Percentiles rank a stretch among this genome's conserved stretches.
These are phyloP conservation scores for Debaryomycetaceae sp. DNA, from an alignment of 1,139 yeast species.

Conservation along the genomic window DNA sequence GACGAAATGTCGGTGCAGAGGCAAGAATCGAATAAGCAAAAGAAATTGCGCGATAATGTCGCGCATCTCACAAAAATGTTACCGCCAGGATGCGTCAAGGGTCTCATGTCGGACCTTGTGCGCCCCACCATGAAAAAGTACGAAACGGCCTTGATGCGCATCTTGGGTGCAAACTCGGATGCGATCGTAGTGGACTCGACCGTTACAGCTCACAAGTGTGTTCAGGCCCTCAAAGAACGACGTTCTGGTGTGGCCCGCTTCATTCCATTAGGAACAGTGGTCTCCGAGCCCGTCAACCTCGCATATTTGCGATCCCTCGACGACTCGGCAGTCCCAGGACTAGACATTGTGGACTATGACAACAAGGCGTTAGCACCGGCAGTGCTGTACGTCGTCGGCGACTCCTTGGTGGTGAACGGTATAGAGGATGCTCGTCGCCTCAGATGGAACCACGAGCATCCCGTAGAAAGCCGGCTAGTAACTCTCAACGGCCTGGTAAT, in stretches of 20 bases:
- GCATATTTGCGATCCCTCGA: conserved; percentile 50
- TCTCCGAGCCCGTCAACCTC: conserved; percentile 41
- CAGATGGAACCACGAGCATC: conserved; percentile 47
- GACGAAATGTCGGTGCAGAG: conserved; percentile 68
- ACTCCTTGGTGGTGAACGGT: conserved; percentile 69
- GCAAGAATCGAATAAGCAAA: conserved; percentile 65
- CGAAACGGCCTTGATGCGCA: conserved; percentile 67
- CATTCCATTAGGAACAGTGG: conserved; percentile 75
- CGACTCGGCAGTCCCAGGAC: conserved; percentile 46
- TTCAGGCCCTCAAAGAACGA: conserved; percentile 74
- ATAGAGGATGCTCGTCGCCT: conserved; percentile 59
- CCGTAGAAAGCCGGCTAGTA: conserved; percentile 58
- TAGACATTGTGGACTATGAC: conserved; percentile 68
- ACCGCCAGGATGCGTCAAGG: conserved; percentile 64
- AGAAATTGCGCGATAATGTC: conserved; percentile 61
- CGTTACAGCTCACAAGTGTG: conserved; percentile 71
- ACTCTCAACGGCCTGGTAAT: conserved; percentile 79
- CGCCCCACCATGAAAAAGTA: conserved; percentile 69
- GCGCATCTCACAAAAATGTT: conserved; percentile 55
- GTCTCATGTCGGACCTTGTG: conserved; percentile 70
- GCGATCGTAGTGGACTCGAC: conserved; percentile 74
- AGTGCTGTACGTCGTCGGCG: conserved; percentile 70
- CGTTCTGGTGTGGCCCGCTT: conserved; percentile 79
- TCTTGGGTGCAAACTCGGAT: conserved; percentile 71
- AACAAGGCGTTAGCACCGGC: conserved; percentile 60